Evolutionary conservation across 2,329 filamentous ascomycete species (phyloP).

Genomic region (Talaromyces sp.): DNA sequence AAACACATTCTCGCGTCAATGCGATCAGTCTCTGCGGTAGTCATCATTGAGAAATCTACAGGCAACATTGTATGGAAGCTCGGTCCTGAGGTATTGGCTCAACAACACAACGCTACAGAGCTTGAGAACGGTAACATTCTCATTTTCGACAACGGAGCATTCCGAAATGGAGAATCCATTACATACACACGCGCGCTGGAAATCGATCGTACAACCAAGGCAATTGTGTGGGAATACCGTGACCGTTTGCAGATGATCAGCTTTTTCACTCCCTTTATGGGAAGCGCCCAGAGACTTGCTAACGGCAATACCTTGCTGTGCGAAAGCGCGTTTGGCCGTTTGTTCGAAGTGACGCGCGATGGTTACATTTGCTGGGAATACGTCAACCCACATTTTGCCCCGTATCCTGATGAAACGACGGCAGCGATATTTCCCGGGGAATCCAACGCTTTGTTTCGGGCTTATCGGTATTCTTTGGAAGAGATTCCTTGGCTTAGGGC

Average conservation of each 20-base stretch:
- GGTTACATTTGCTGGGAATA: conserved; percentile 43
- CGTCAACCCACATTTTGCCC: conserved; percentile 37
- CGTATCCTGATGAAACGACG: conserved; percentile 34
- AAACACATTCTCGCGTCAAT: conserved; percentile 40
- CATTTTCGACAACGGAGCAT: conserved; percentile 45
- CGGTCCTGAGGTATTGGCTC: conserved; percentile 34
- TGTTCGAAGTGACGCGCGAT: conserved; percentile 41
- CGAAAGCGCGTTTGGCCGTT: conserved; percentile 40
- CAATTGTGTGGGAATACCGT: conserved; percentile 42
- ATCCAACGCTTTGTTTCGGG: conserved; percentile 42
- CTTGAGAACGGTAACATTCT: conserved; percentile 39
- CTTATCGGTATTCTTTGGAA: conserved; percentile 39
- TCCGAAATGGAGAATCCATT: conserved; percentile 34
- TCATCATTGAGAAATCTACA: conserved; percentile 38
- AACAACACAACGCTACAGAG: conserved; percentile 43
- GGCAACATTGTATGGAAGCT: conserved; percentile 42
- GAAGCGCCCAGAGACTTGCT: conserved; percentile 37
- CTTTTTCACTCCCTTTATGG: conserved; percentile 47
- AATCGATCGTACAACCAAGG: conserved; percentile 33
- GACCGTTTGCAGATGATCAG: conserved; percentile 33
- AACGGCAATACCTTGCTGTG: conserved; percentile 42
- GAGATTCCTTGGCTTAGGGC: conserved; percentile 36
- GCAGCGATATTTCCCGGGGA: conserved; percentile 35
- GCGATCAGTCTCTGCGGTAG: conserved; percentile 38
- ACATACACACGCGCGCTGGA: conserved; percentile 41